phyloP scores from a whole-genome alignment of 2,329 filamentous ascomycete species.

The Aspergillus hortae region DNA sequence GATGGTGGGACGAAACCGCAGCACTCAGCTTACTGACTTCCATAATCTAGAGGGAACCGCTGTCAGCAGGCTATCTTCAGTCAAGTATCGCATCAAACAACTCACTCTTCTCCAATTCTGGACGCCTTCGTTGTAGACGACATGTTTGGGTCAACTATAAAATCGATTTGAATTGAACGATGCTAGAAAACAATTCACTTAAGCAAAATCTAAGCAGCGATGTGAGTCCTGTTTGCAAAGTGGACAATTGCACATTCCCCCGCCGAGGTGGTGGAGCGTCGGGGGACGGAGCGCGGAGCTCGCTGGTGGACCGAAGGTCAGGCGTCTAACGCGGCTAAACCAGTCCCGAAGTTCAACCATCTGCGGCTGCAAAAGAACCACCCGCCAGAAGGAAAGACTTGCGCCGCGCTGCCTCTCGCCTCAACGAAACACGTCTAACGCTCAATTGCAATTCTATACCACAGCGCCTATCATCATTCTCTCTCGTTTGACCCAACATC shows the following conservation, averaged over 20 bases:
- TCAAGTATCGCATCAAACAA: constrained; percentile 11
- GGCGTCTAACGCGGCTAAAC: constrained; percentile 24
- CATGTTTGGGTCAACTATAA: constrained; percentile 33
- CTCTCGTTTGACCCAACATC: background rate
- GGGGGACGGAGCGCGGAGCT: constrained; percentile 15
- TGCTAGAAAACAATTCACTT: too few species aligned
- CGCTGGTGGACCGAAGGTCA: constrained; percentile 10
- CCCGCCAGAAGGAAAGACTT: background rate
- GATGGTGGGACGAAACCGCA: background rate
- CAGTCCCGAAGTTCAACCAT: constrained; percentile 3
- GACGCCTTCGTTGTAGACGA: constrained; percentile 59
- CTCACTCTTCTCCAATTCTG: constrained; percentile 72
- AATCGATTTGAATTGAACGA: background rate
- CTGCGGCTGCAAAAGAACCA: constrained; percentile 7
- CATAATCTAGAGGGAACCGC: constrained; percentile 63
- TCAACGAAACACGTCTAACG: background rate
- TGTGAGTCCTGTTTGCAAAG: background rate
- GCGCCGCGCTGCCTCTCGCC: background rate
- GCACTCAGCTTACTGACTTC: constrained; percentile 65
- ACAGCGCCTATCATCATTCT: background rate
- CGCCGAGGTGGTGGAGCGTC: constrained; percentile 18
- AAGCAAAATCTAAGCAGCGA: too few species aligned
- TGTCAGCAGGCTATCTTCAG: constrained; percentile 18
- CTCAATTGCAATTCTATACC: background rate
- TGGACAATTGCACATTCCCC: constrained; percentile 13